Conservation (phyloP, 1,284 basidiomycete genomes). For the Inonotus obliquus region DNA sequence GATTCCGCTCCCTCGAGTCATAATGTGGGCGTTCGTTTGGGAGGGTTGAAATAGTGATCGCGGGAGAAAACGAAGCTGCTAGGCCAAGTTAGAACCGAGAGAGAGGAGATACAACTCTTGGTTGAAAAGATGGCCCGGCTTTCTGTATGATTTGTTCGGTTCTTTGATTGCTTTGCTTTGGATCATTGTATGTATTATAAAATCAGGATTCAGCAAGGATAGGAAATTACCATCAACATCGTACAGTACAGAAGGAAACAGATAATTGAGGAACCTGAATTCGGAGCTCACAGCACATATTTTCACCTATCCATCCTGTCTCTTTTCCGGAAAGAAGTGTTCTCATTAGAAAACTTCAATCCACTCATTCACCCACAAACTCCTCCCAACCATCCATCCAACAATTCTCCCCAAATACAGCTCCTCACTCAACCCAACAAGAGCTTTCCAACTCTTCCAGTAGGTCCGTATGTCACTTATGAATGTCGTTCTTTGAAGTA, state of each 20-base stretch:
- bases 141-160: no score
- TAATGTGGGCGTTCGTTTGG: no score
- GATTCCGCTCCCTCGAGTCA: no score
- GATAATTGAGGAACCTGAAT: not conserved
- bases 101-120: no score
- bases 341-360: not conserved
- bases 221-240: no score
- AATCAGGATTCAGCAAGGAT: not conserved
- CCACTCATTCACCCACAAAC: conserved; percentile 19
- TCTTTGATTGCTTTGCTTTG: not conserved
- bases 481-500: conserved; percentile 7
- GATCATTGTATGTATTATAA: not conserved
- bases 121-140: no score
- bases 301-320: not conserved
- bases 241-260: not conserved
- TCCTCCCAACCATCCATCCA: conserved; percentile 7
- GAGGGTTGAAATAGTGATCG: no score
- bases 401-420: not conserved
- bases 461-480: conserved; percentile 9
- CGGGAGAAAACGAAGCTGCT: no score
- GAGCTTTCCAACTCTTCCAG: conserved; percentile 6
- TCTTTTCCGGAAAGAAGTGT: not conserved
- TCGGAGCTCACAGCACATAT: no score
- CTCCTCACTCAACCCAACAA: not conserved
- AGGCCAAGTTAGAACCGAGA: no score